These are phyloP conservation scores for Samsoniella hepiali DNA, from an alignment of 2,329 filamentous ascomycete genomes.

Conservation along the genomic window DNA sequence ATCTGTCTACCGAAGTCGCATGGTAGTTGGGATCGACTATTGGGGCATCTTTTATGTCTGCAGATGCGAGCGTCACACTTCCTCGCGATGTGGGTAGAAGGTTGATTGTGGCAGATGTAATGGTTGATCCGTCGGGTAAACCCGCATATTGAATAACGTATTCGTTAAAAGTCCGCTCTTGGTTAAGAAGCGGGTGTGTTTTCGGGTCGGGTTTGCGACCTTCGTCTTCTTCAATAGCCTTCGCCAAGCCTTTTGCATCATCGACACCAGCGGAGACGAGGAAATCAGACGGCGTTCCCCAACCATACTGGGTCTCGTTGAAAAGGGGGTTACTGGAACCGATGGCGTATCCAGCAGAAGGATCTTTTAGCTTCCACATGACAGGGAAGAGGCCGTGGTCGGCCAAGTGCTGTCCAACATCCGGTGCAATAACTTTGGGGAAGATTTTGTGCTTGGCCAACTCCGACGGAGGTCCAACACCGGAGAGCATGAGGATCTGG, in stretches of 20 bases:
- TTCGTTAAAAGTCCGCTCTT: constrained; percentile 23
- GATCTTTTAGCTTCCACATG: constrained; percentile 33
- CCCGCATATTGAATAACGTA: constrained; percentile 24
- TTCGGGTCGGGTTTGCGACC: constrained; percentile 29
- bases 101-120: constrained; percentile 24
- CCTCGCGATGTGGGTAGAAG: constrained; percentile 30
- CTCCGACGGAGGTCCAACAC: constrained; percentile 41
- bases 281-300: constrained; percentile 38
- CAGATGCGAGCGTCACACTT: constrained; percentile 25
- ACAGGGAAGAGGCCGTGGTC: constrained; percentile 29
- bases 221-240: constrained; percentile 34
- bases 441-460: constrained; percentile 41
- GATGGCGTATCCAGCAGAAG: constrained; percentile 31
- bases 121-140: constrained; percentile 23
- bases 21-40: constrained; percentile 32
- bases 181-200: constrained; percentile 32
- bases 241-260: constrained; percentile 27
- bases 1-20: constrained; percentile 30
- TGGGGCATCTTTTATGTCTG: constrained; percentile 23
- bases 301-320: constrained; percentile 33
- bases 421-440: constrained; percentile 42
- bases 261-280: constrained; percentile 30
- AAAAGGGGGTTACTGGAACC: constrained; percentile 36
- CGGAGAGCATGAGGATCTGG: constrained; percentile 49
- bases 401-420: constrained; percentile 45